Evolutionary conservation across 441 rosid genomes (phyloP).

Genomic region (Adansonia grandidieri): DNA sequence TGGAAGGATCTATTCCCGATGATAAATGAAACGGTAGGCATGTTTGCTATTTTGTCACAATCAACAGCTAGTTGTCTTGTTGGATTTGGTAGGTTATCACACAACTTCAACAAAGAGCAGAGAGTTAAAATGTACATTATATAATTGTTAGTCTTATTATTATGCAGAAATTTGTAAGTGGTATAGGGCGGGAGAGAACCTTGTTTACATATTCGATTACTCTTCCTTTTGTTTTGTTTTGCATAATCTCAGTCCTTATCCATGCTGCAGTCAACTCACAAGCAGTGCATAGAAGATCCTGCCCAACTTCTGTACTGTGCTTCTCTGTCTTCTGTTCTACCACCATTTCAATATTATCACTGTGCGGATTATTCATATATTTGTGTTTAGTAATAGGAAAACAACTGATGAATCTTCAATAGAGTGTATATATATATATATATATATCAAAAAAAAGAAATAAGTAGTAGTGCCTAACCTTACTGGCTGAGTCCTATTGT

Average conservation of each 20-base stretch:
- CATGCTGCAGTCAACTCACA: constrained; percentile 68
- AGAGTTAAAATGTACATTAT: background rate
- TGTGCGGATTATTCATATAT: background rate
- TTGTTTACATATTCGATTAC: constrained; percentile 57
- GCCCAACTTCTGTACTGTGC: background rate
- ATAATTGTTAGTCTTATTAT: constrained; percentile 13
- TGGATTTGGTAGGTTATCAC: constrained; percentile 59
- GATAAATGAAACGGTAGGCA: constrained; percentile 58
- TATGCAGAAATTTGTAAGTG: background rate
- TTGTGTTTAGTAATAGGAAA: background rate
- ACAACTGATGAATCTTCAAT: background rate
- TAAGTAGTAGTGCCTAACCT: constrained; percentile 26
- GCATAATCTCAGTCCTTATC: constrained; percentile 55
- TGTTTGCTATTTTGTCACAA: constrained; percentile 45
- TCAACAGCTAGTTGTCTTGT: constrained; percentile 59
- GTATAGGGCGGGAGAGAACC: constrained; percentile 37
- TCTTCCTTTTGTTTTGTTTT: constrained; percentile 53
- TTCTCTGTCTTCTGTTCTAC: constrained; percentile 15
- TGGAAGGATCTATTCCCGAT: constrained; percentile 59
- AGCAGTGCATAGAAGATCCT: constrained; percentile 43
- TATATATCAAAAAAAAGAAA: background rate
- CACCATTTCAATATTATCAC: constrained; percentile 19
- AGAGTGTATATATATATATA: background rate
- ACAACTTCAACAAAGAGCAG: constrained; percentile 43
- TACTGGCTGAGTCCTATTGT: constrained; percentile 12